Conservation (phyloP, 176 grass and related monocot species). For the Poa pratensis region DNA sequence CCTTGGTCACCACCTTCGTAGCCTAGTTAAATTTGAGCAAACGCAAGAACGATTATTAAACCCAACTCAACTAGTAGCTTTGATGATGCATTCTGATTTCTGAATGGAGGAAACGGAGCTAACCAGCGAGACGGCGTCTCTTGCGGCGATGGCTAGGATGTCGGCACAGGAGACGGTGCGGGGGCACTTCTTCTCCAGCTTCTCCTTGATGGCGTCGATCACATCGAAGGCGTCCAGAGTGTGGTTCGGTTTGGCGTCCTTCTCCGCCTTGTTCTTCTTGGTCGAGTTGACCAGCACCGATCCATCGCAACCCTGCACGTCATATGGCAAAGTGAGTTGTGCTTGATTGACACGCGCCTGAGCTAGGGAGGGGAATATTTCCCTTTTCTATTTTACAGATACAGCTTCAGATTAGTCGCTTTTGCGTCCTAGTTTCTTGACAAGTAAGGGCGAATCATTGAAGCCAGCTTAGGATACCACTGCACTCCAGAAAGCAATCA, state of each 20-base stretch:
- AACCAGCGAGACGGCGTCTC: constrained; percentile 60
- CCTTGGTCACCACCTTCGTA: constrained; percentile 51
- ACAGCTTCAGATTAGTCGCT: constrained; percentile 15
- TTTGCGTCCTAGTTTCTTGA: constrained; percentile 16
- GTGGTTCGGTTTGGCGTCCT: constrained; percentile 62
- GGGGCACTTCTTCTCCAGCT: constrained; percentile 42
- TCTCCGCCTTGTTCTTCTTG: constrained; percentile 43
- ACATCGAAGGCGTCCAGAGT: constrained; percentile 47
- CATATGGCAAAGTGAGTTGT: not conserved
- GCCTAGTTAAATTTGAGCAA: constrained; percentile 37
- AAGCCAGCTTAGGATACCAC: constrained; percentile 7
- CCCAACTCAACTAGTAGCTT: not conserved
- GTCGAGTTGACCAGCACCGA: constrained; percentile 67
- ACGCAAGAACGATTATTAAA: not conserved
- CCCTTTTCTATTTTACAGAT: not conserved
- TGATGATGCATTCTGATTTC: not conserved
- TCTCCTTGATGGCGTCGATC: constrained; percentile 53
- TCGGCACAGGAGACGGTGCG: constrained; percentile 71
- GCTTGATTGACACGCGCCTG: not conserved
- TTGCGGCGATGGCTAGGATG: constrained; percentile 61
- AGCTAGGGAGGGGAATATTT: constrained; percentile 35
- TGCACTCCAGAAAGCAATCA: not conserved
- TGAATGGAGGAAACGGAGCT: not conserved
- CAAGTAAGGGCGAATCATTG: constrained; percentile 14
- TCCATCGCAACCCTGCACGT: constrained; percentile 51